Base-by-base conservation (phyloP, 2,329 filamentous ascomycete species). In the Sporothrix inflata region DNA sequence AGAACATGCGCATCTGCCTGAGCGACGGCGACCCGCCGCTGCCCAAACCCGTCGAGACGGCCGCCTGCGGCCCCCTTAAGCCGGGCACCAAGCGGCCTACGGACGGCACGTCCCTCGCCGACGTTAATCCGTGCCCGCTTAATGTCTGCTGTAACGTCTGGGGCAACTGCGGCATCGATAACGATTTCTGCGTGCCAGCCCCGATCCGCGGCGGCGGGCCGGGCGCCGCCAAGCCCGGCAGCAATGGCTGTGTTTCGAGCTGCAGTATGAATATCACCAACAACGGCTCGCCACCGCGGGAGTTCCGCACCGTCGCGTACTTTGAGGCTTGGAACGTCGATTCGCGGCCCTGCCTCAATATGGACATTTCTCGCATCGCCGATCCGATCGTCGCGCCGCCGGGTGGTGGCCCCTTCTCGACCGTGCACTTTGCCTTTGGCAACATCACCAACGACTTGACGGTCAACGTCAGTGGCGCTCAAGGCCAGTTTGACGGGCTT, bases 101-200 rank as follows among this genome's bases (percentile, higher is more conserved):
- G n/a, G n/a, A n/a, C n/a, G n/a, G n/a, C n/a, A n/a, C n/a, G n/a
- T n/a, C n/a, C n/a, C n/a, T n/a, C n/a, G n/a, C n/a, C n/a, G n/a
- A n/a, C n/a, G n/a, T n/a, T n/a, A n/a, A n/a, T n/a, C n/a, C n/a
- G n/a, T n/a, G n/a, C n/a, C n/a, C n/a, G n/a, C n/a, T n/a, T n/a
- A n/a, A n/a, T 12, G 3, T 11, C 4, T 74, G n/a, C 78, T 78
- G 79, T 72, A 74, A 82, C 72, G 77, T 79, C 49, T 84, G 82
- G 78, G 85, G 84, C 0, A 79, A 83, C 63, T 87, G 85, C 30
- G 85, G 84, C 6, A 80, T 80, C n/a, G 1, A 83, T 82, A 0
- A 73, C 75, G 83, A 83, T 14, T 85, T 85, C 74, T 87, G 84
- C 76, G 78, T 30, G 8, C 71, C 71, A 3, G 76, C n/a, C n/a